Evolutionary conservation across 2,329 filamentous ascomycete genomes (phyloP), one percentile per base, ranked within the genome.

Genomic region (Cladobotryum mycophilum): DNA sequence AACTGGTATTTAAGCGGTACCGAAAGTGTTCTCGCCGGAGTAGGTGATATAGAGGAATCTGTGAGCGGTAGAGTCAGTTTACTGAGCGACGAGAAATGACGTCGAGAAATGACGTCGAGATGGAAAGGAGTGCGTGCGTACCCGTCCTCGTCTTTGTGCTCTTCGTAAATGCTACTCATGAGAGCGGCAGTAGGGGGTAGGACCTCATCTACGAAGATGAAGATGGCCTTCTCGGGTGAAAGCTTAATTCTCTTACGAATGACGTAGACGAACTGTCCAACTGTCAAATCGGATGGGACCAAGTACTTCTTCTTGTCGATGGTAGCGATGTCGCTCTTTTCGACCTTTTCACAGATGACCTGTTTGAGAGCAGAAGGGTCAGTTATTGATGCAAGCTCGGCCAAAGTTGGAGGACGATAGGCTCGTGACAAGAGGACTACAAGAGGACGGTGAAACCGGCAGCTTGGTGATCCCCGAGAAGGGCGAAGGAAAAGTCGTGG

Each of bases 271-370:
- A 99, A 96, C 85, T 99, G 93, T 64, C 93, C 93, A 57, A 99
- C 93, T 56, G 93, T 99, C 67, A 99, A 83, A 69, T 99, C 93
- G 62, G 93, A 90, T 13, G 93, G 93, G 25, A 99, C 93, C 45
- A 99, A 82, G 68, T 99, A 99, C 79, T 99, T 99, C 85, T 99
- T 99, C 86, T 99, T 99, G 77, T 99, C 93, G 80, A 99, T 99
- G 61, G 93, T 97, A 54, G 93, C 93, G 64, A 99, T 99, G 70
- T 99, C 93, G 56, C 88, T 95, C 78, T 96, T 97, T 76, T 99
- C 93, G 62, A 97, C 92, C 80, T 97, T 97, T 75, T 97, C 93
- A 80, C 93, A 99, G 70, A 99, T 99, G 58, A 99, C 92, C 91
- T 96, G 63, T 61, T 56, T 4, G 11, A 30, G 2, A 20, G 13